Base-by-base conservation (phyloP, 176 grass and related monocot genomes). In the Canna indica region DNA sequence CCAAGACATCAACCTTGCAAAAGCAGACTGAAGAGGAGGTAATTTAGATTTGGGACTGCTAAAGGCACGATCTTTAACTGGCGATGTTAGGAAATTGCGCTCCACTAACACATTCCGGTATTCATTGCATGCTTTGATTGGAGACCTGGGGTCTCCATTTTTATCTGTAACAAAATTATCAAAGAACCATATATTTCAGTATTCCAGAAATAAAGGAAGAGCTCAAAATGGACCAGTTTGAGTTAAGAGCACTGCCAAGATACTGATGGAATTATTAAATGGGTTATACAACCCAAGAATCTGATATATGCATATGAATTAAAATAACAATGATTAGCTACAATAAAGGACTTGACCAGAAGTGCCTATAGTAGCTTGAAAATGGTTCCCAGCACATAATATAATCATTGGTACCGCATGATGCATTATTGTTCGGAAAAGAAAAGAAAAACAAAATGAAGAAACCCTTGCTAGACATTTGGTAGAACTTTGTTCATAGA, bases 61-160 rank as follows among this genome's bases (percentile, higher is more conserved):
- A 61, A 60, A 77, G 29, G 67, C 30, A 24, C 20, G 62, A 44
- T 86, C 94, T 68, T 91, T 99, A 36, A 93, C 79, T 64, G 94
- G 94, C 59, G 94, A 99, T 75, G 82, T 85, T 65, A 99, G 85
- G 71, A 82, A 87, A 78, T 87, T 87, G 60, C 61, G 83, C 71
- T 96, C 93, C 76, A 83, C 65, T 69, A 97, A 63, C 52, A 88
- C 80, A 81, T 82, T 96, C 77, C 81, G 74, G 73, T 79, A 83
- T 79, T 99, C 94, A 81, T 79, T 87, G 81, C 94, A 87, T 77
- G 84, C 75, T 83, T 90, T 90, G 52, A 93, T 99, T 20, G 94
- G 94, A 26, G 94, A 90, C 67, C 79, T 80, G 54, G 84, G 3
- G 70, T 92, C 74, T 15, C 28, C 80, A 82, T 90, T 82, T 85